These are phyloP conservation scores for Phellinidium pouzarii DNA, from an alignment of 1,284 basidiomycete genomes.

Conservation along the genomic window DNA sequence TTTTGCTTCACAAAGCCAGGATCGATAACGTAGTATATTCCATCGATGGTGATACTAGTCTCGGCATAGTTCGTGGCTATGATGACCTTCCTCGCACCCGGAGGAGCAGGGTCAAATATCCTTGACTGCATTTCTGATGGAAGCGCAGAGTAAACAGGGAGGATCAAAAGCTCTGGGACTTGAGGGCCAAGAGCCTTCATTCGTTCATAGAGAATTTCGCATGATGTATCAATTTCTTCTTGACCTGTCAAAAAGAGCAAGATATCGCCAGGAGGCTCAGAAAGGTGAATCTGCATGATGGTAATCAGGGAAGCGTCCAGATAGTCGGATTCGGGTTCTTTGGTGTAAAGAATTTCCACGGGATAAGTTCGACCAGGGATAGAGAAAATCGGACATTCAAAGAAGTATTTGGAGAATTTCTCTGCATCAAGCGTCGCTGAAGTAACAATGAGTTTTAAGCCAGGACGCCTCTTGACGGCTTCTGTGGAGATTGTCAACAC, in stretches of 20 bases:
- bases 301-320: constrained; percentile 97
- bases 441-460: constrained; percentile 96
- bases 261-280: constrained; percentile 94
- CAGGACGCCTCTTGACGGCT: constrained; percentile 88
- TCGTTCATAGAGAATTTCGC: constrained; percentile 95
- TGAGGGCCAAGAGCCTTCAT: constrained; percentile 97
- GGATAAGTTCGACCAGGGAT: constrained; percentile 99
- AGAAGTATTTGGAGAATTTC: constrained; percentile 99
- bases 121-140: constrained; percentile 97
- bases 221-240: constrained; percentile 97
- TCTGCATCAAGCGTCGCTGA: constrained; percentile 99
- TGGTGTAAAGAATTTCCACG: constrained; percentile 95
- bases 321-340: constrained; percentile 98
- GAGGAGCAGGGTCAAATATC: constrained; percentile 97
- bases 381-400: constrained; percentile 98
- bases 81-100: constrained; percentile 94
- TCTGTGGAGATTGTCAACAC: constrained; percentile 45
- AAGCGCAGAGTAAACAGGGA: constrained; percentile 96
- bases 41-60: constrained; percentile 96
- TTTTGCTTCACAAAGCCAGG: constrained; percentile 99
- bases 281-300: constrained; percentile 98
- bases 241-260: constrained; percentile 97
- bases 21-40: constrained; percentile 98
- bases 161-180: constrained; percentile 93
- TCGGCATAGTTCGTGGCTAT: constrained; percentile 99